These are phyloP conservation scores for Wallacemonas sp. DNA, from an alignment of 208 protist genomes.

Conservation along the genomic window DNA sequence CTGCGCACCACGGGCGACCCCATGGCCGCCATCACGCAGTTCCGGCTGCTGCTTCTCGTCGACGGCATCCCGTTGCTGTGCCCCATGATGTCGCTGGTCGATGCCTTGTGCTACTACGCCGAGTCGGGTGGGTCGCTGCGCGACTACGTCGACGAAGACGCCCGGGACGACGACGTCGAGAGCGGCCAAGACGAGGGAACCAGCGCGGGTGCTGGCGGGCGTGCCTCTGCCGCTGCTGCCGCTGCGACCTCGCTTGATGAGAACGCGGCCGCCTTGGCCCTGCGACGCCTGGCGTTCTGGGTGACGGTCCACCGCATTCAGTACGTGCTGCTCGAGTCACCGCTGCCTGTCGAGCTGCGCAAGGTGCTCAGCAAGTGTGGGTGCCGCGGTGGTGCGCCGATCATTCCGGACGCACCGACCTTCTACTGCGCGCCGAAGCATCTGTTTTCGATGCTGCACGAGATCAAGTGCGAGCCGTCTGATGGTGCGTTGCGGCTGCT, in stretches of 20 bases:
- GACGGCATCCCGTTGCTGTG: slow-evolving; percentile 36
- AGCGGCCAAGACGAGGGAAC: slow-evolving; percentile 1
- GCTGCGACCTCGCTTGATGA: not conserved
- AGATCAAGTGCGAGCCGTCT: slow-evolving; percentile 4
- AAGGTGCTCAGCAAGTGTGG: not conserved
- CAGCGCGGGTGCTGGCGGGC: not conserved
- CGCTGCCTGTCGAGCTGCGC: slow-evolving; percentile 23
- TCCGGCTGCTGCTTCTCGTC: slow-evolving; percentile 42
- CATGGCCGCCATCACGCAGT: not conserved
- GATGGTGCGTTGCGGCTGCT: slow-evolving; percentile 15
- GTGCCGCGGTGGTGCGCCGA: slow-evolving; percentile 3
- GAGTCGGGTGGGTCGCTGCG: slow-evolving; percentile 28
- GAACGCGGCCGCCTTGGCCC: slow-evolving; percentile 4
- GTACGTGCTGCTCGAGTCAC: slow-evolving; percentile 47
- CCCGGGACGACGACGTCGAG: not conserved
- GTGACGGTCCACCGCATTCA: slow-evolving; percentile 40
- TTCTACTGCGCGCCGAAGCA: slow-evolving; percentile 37
- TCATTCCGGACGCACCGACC: not conserved
- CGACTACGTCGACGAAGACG: slow-evolving; percentile 17
- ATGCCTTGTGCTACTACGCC: slow-evolving; percentile 31
- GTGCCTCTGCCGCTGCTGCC: not conserved
- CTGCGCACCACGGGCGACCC: not conserved
- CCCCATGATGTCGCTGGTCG: slow-evolving; percentile 41
- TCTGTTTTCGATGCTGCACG: slow-evolving; percentile 28
- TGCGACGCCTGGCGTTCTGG: slow-evolving; percentile 46